Evolutionary conservation across 2,329 filamentous ascomycete genomes (phyloP).

Genomic region (Microcyclosporella mali): DNA sequence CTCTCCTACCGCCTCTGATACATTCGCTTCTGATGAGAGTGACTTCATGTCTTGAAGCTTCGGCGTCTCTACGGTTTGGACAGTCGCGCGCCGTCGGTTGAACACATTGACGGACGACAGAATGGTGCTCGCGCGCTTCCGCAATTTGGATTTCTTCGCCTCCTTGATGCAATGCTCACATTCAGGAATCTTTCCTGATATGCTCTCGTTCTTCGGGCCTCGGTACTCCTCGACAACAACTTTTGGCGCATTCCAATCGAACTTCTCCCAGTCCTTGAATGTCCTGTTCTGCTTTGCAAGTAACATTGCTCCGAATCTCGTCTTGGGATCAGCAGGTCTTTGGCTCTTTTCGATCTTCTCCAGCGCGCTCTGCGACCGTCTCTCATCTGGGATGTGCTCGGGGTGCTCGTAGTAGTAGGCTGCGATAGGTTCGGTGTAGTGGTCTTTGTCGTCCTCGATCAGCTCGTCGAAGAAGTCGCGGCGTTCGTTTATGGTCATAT

Average conservation of each 20-base stretch:
- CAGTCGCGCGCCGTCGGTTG: too few species aligned
- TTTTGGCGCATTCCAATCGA: not conserved
- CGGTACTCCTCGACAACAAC: not conserved
- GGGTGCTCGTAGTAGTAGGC: conserved; percentile 4
- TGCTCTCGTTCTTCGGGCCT: conserved; percentile 1
- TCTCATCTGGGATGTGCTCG: conserved; percentile 1
- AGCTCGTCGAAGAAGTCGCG: conserved; percentile 3
- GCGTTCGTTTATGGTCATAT: conserved; percentile 2
- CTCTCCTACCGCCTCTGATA: too few species aligned
- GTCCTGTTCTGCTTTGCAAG: not conserved
- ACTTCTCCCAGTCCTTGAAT: conserved; percentile 1
- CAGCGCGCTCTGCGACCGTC: not conserved
- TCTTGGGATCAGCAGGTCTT: too few species aligned
- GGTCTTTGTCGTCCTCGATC: conserved; percentile 3
- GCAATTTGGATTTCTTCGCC: not conserved
- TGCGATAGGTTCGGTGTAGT: not conserved
- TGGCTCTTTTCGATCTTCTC: conserved; percentile 1
- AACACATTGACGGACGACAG: too few species aligned
- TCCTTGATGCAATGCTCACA: conserved; percentile 4
- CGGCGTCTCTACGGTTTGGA: too few species aligned
- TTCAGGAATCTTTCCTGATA: not conserved
- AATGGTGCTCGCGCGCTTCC: too few species aligned
- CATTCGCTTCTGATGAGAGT: too few species aligned
- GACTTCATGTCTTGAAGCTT: too few species aligned
- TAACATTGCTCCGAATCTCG: too few species aligned